A percentile compares a stretch with the other conserved stretches of the same genome.
These are phyloP conservation scores for Carex myosuroides DNA, from an alignment of 176 grass and related monocot genomes.

Conservation along the genomic window DNA sequence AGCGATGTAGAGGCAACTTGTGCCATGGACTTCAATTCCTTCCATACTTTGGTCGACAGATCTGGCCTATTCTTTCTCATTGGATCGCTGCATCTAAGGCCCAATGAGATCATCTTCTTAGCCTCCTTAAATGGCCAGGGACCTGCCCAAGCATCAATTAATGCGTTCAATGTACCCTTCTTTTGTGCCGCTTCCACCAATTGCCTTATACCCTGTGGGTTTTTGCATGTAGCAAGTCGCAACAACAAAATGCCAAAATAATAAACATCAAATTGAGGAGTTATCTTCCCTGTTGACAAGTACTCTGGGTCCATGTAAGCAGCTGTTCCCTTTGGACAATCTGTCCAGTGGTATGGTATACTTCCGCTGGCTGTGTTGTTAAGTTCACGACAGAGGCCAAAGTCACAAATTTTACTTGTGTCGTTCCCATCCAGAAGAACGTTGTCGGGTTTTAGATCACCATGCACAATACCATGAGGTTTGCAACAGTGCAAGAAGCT, in stretches of 20 bases:
- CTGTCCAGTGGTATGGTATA: constrained; percentile 22
- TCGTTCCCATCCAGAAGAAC: constrained; percentile 23
- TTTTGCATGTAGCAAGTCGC: constrained; percentile 32
- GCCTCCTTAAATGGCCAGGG: constrained; percentile 34
- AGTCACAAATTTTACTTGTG: too few relatives aligned
- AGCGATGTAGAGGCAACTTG: background rate
- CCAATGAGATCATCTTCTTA: constrained; percentile 34
- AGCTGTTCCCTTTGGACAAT: constrained; percentile 15
- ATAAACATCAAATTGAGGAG: constrained; percentile 43
- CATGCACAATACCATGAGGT: constrained; percentile 45
- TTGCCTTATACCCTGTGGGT: constrained; percentile 11
- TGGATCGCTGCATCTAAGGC: constrained; percentile 31
- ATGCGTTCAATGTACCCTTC: constrained; percentile 15
- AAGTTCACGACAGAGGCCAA: too few relatives aligned
- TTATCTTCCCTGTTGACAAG: constrained; percentile 32
- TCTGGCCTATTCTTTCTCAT: constrained; percentile 34
- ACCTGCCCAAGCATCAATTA: constrained; percentile 23
- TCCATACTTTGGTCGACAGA: constrained; percentile 30
- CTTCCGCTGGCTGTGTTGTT: background rate
- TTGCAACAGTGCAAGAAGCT: constrained; percentile 41
- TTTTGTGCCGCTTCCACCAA: constrained; percentile 21
- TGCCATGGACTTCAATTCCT: constrained; percentile 27
- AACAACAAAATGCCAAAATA: constrained; percentile 44
- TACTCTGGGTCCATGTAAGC: constrained; percentile 48
- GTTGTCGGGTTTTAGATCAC: constrained; percentile 47